These are phyloP conservation scores for Poa annua DNA, from an alignment of 176 grass and related monocot genomes.

Conservation along the genomic window DNA sequence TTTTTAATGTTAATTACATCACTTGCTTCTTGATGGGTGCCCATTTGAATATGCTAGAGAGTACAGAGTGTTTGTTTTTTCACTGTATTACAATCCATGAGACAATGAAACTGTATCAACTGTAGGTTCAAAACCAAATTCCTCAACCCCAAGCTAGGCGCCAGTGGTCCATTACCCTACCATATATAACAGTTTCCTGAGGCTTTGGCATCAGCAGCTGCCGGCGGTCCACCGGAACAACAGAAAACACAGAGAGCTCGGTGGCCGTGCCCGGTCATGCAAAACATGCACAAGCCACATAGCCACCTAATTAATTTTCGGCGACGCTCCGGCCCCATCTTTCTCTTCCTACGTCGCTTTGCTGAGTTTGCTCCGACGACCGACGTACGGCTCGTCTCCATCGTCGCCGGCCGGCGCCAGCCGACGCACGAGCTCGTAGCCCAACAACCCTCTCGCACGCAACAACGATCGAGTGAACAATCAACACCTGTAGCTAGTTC, in stretches of 20 bases:
- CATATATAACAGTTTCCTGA: background rate
- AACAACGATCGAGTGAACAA: no score
- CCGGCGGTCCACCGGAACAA: background rate
- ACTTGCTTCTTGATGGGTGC: no score
- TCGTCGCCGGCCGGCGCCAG: background rate
- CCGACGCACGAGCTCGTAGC: no score
- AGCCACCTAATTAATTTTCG: no score
- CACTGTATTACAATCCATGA: no score
- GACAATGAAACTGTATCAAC: background rate
- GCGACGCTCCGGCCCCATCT: no score
- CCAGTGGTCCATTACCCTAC: background rate
- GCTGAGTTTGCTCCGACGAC: background rate
- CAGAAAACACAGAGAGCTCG: constrained; percentile 4
- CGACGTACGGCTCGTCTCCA: background rate
- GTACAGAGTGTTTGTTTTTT: no score
- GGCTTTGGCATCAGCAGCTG: background rate
- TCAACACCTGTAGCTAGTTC: background rate
- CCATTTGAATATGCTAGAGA: no score
- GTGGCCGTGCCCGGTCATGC: constrained; percentile 10
- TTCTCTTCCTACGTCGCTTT: background rate
- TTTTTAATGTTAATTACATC: no score
- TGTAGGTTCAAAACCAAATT: background rate
- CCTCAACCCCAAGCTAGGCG: background rate
- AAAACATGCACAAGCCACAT: background rate
- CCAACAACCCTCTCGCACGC: background rate